Conservation (phyloP, 2,329 filamentous ascomycete species). For the Penicillium brevicompactum region DNA sequence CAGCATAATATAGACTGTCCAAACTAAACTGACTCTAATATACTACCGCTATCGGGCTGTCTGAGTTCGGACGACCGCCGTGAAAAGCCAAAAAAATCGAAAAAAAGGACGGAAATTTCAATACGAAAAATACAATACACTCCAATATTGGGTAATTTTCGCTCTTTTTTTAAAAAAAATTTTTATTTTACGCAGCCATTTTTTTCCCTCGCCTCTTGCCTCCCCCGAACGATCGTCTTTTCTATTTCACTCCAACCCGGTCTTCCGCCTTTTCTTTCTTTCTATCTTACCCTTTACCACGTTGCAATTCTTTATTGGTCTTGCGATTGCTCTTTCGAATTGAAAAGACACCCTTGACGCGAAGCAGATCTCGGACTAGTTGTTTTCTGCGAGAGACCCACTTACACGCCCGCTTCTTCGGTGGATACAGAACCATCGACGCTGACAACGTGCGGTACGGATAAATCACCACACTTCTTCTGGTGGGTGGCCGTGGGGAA, state of each 20-base stretch:
- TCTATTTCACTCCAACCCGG: constrained; percentile 22
- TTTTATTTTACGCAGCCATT: neutral
- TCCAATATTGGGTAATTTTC: constrained; percentile 11
- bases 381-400: constrained; percentile 41
- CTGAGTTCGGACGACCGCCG: constrained; percentile 14
- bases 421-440: constrained; percentile 44
- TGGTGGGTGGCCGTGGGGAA: constrained; percentile 46
- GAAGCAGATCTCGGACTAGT: constrained; percentile 39
- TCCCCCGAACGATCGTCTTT: constrained; percentile 27
- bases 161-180: constrained; percentile 4
- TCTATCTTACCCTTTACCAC: constrained; percentile 12
- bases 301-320: neutral
- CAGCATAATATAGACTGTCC: neutral
- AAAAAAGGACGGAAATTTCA: neutral
- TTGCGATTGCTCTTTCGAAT: neutral
- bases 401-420: constrained; percentile 40
- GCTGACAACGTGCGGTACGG: constrained; percentile 46
- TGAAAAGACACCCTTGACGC: constrained; percentile 30
- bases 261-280: constrained; percentile 22
- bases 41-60: constrained; percentile 10
- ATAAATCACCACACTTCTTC: constrained; percentile 43
- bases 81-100: neutral
- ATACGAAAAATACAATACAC: neutral
- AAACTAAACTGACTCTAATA: neutral
- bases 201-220: constrained; percentile 24